Evolutionary conservation across 108 stramenopile genomes (phyloP), one percentile per base, ranked within the genome.

Genomic region (Cyclostephanos invisitatus): DNA sequence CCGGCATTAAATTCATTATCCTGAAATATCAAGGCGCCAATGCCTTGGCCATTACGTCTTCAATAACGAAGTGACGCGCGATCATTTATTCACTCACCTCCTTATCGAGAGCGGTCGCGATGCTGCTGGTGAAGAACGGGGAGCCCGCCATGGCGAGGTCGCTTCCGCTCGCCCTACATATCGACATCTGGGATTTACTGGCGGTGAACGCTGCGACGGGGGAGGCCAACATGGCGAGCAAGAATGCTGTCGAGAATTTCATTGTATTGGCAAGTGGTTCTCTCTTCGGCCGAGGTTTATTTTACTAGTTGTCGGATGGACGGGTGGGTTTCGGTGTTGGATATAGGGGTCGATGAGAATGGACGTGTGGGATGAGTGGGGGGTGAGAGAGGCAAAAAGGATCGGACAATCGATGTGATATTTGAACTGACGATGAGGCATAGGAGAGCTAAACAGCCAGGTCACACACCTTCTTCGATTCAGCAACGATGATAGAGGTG

Each of bases 81-180:
- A 59, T 3, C 4, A 59, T 36, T 40, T 44, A 36, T 61, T 44
- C 27, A 68, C 80, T 80, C 24, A 81, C 74, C 80, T 74, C 73
- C 27, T 54, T 74, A 36, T 81, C 80, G 25, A 81, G 70, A 9
- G 80, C 69, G 3, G 28, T 44, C 20, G 55, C 22, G 25, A 81
- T 67, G 56, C 68, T 68, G 12, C 51, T 64, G 57, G 55, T 67
- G 18, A 75, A 81, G 62, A 81, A 81, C 5, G 80, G 80, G 49
- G 73, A 54, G 7, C 56, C 68, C 37, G 60, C 20, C 62, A 71
- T 62, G 20, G 68, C 53, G 2, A 62, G 48, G 14, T 37, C 17
- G 32, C 22, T 60, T 22, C 62, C 22, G 21, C 58, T 75, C 17
- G 54, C 42, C 12, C 47, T 21, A 28, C 8, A 47, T 48, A 27